Evolutionary conservation across 306 rosid species (phyloP).

Genomic region (Acacia confusa): DNA sequence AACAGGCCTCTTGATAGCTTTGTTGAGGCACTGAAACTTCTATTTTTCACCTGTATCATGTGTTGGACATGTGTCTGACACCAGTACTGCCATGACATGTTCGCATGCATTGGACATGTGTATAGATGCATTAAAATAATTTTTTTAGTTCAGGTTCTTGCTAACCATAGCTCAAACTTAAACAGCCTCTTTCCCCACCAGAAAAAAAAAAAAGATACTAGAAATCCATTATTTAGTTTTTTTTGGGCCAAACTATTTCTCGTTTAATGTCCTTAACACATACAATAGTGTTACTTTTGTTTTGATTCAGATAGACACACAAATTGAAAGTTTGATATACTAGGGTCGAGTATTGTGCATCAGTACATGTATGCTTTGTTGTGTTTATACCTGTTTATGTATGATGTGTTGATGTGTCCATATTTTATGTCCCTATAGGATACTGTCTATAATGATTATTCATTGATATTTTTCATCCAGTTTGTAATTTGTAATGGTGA

Average conservation of each 20-base stretch:
- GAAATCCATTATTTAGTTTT: background rate
- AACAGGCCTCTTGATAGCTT: conserved; percentile 3
- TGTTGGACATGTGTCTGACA: background rate
- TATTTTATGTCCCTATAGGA: background rate
- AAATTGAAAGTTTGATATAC: background rate
- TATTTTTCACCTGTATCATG: background rate
- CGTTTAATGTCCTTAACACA: background rate
- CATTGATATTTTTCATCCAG: conserved; percentile 19
- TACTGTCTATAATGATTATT: background rate
- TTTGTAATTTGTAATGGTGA: conserved; percentile 1
- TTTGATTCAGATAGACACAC: background rate
- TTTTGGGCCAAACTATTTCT: background rate
- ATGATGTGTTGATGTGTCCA: background rate
- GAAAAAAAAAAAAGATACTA: background rate
- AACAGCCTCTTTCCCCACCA: background rate
- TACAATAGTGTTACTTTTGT: background rate
- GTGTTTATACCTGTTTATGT: background rate
- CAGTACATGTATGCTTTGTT: background rate
- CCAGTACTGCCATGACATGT: background rate
- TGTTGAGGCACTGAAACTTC: background rate
- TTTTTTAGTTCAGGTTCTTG: background rate
- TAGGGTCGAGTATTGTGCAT: background rate
- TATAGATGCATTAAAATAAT: background rate
- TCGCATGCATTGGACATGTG: background rate
- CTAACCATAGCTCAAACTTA: background rate